Conservation (phyloP, 768 basidiomycete species). For the Mycena olivaceomarginata region DNA sequence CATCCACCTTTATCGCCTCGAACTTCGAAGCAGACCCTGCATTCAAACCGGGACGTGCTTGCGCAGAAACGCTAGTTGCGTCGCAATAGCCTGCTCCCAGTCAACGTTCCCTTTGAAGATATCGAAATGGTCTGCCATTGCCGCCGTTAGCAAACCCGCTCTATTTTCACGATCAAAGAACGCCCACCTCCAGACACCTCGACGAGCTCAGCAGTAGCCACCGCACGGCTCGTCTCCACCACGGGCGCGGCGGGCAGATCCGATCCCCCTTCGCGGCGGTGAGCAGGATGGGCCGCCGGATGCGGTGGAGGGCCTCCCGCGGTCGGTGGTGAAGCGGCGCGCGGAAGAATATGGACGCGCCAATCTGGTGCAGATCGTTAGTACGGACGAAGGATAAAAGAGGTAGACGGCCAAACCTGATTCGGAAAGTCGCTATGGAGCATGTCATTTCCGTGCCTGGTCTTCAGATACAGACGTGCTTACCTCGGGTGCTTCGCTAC, state of each 20-base stretch:
- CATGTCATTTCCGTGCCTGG: background rate
- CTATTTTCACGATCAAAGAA: background rate
- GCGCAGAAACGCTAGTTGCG: slow-evolving; percentile 45
- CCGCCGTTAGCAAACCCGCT: background rate
- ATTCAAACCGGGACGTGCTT: slow-evolving; percentile 40
- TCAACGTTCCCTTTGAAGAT: slow-evolving; percentile 40
- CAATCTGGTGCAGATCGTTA: slow-evolving; percentile 20
- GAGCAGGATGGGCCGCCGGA: slow-evolving; percentile 47
- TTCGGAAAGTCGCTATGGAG: slow-evolving; percentile 38
- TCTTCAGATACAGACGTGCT: background rate
- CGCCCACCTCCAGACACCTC: slow-evolving; percentile 43
- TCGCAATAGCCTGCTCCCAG: slow-evolving; percentile 40
- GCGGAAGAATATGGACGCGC: slow-evolving; percentile 44
- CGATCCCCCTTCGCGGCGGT: slow-evolving; percentile 42
- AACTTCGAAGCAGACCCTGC: background rate
- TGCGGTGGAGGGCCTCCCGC: slow-evolving; percentile 33
- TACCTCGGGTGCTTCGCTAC: slow-evolving; percentile 34
- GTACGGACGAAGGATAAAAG: background rate
- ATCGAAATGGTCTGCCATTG: slow-evolving; percentile 44
- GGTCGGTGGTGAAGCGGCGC: slow-evolving; percentile 40
- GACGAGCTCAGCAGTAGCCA: slow-evolving; percentile 40
- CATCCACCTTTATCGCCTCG: no score
- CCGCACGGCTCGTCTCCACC: slow-evolving; percentile 22
- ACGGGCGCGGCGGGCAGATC: slow-evolving; percentile 40
- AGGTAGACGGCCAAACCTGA: slow-evolving; percentile 13